Percentiles rank a stretch among this genome's conserved stretches.
phyloP scores from a whole-genome alignment of 169 alveolate species.

The Cystoisospora suis region DNA sequence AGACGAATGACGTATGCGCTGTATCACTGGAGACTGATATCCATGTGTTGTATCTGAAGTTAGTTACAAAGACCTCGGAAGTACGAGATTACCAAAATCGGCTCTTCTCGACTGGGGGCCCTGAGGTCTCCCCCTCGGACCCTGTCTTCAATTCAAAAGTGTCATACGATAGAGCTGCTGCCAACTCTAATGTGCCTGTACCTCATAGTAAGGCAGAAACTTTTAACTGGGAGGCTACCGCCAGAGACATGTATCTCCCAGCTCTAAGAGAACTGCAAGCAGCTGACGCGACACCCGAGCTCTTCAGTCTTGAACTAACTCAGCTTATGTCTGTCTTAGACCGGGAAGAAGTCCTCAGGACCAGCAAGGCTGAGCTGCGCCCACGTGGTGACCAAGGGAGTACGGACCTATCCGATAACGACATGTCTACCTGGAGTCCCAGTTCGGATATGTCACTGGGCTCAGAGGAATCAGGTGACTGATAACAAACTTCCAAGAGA shows the following conservation, averaged over 20 bases:
- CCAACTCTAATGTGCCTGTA: background rate
- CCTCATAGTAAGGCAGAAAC: background rate
- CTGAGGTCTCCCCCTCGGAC: background rate
- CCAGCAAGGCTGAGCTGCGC: no score
- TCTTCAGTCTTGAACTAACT: background rate
- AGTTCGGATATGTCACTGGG: no score
- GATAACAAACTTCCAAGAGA: no score
- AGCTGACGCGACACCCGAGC: background rate
- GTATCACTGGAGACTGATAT: constrained; percentile 15
- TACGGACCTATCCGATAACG: no score
- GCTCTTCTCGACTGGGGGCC: background rate
- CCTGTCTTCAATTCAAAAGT: background rate
- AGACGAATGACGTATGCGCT: constrained; percentile 10
- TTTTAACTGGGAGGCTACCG: background rate
- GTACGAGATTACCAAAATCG: constrained; percentile 17
- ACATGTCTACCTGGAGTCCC: no score
- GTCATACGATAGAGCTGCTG: background rate
- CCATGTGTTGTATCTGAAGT: background rate
- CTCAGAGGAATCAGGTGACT: no score
- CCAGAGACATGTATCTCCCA: background rate
- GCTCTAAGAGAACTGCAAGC: constrained; percentile 17
- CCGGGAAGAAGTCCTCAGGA: no score
- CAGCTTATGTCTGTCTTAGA: constrained; percentile 4
- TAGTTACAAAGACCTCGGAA: background rate
- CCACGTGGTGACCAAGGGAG: no score